Base-by-base conservation (phyloP, 2,329 filamentous ascomycete species). In the Ascochyta lentis region DNA sequence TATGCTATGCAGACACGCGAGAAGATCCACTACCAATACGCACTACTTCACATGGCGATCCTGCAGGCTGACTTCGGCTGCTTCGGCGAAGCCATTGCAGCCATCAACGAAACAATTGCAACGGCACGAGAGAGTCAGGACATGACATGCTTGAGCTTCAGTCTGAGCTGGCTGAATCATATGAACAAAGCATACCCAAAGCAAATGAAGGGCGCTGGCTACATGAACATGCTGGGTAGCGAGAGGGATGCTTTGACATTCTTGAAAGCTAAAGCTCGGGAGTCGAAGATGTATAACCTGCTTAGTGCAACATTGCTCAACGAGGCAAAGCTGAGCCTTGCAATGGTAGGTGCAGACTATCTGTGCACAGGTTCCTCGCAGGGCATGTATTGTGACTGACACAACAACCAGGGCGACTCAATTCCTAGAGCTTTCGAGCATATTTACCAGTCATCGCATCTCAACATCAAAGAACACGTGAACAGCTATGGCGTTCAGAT, bases 41-140 rank as follows among this genome's bases (percentile, higher is more conserved):
- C 95, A 0, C 79, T 98, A 13, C 87, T 99, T 70, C 97, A 97
- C 70, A 84, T 97, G 55, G 94, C 93, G 3, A 91, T 97, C 31
- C 83, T 98, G 4, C 94, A 99, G 70, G 91, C 93, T 15, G 95
- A 98, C 73, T 98, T 98, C 79, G 93, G 93, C 42, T 96, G 91
- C 71, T 89, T 92, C 73, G 85, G 86, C 37, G 93, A 98, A 76
- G 94, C 94, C 6, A 84, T 98, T n/a, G 86, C 91, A 10, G 91
- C 94, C 12, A 96, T 99, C 87, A 87, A 96, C 39, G 95, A 98
- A 74, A 93, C 94, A 0, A 92, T 99, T 31, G 89, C 93, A 0
- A 96, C 92, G n/a, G 95, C 95, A 0, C 83, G 94, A 59, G 95
- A 98, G 75, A 96, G 96, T 64, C 89, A 92, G 62, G 95, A 99